Conservation (phyloP, 768 basidiomycete genomes). For the Sporobolomyces phaffii region DNA sequence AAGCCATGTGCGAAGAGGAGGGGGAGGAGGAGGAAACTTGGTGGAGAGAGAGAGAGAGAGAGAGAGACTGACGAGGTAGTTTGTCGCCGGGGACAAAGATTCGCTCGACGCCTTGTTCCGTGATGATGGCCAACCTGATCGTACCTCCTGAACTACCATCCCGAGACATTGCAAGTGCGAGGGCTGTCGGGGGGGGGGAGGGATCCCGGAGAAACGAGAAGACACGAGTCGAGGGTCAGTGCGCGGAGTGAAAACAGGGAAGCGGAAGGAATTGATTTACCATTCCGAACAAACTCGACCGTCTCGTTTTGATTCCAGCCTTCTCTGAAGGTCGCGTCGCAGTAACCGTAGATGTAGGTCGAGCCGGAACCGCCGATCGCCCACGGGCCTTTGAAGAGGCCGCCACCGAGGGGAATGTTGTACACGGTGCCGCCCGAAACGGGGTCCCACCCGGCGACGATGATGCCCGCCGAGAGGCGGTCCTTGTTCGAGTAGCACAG, state of each 20-base stretch:
- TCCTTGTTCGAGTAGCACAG: conserved; percentile 86
- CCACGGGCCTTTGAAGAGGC: conserved; percentile 95
- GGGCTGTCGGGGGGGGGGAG: conserved; percentile 53
- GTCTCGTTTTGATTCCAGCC: conserved; percentile 87
- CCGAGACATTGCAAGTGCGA: conserved; percentile 90
- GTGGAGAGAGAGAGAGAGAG: not conserved
- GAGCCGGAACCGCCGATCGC: conserved; percentile 91
- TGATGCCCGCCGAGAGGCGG: conserved; percentile 79
- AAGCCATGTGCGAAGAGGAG: not conserved
- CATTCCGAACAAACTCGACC: conserved; percentile 89
- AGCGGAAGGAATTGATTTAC: too few species aligned
- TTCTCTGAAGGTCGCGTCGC: conserved; percentile 93
- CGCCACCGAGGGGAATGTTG: conserved; percentile 94
- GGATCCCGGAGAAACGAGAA: not conserved
- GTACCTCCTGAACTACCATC: conserved; percentile 97
- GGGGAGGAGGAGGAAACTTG: not conserved
- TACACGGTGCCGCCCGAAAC: conserved; percentile 85
- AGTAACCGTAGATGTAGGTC: conserved; percentile 97
- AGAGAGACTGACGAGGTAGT: conserved; percentile 19
- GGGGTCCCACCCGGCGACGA: conserved; percentile 96
- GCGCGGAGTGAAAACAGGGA: too few species aligned
- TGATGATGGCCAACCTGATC: conserved; percentile 95
- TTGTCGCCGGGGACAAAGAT: conserved; percentile 68
- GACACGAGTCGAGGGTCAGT: too few species aligned
- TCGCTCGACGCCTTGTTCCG: conserved; percentile 82